Base-by-base conservation (phyloP, 495 filamentous ascomycete genomes). In the Jackrogersella minutella region DNA sequence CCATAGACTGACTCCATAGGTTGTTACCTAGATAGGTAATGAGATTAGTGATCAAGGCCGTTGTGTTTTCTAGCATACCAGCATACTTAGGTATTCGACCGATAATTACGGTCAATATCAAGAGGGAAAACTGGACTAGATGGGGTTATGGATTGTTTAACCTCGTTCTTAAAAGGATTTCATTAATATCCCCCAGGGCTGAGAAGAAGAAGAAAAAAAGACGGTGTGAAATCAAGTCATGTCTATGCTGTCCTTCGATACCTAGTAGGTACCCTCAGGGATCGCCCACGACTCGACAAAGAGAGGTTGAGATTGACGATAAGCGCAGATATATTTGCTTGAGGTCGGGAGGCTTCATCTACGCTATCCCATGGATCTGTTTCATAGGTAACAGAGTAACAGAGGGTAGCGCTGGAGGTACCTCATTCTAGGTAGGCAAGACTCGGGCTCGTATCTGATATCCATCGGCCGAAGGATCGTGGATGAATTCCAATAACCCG, bases 181-280 rank as follows among this genome's bases (percentile, higher is more conserved):
- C 13, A 60, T 55, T 69, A 69, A 60, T 57, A n/a, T n/a, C 46
- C 28, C 59, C 28, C 61, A 60, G 51, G 60, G 60, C 66, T 64
- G 61, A 69, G n/a, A n/a, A n/a, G n/a, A n/a, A n/a, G n/a, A n/a
- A n/a, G n/a, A n/a, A n/a, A 57, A 65, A 64, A 65, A 64, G 61
- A 69, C 66, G 61, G 61, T 65, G 61, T 65, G 61, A 69, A 61
- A 69, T 62, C 44, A 61, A 65, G 37, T 62, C 57, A 41, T 51
- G 2, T 53, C 19, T 54, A 61, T 46, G 51, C 37, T 64, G 24
- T 57, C 43, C 43, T 60, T n/a, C n/a, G n/a, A n/a, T n/a, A n/a
- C n/a, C 30, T 11, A 44, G 40, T 40, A 60, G 24, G 19, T 26
- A 52, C 17, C 43, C 36, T n/a, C 19, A 16, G 5, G 52, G 64